Percentiles rank a stretch among this genome's conserved stretches.
These are phyloP conservation scores for Collybia mongolica DNA, from an alignment of 768 basidiomycete genomes.

Conservation along the genomic window DNA sequence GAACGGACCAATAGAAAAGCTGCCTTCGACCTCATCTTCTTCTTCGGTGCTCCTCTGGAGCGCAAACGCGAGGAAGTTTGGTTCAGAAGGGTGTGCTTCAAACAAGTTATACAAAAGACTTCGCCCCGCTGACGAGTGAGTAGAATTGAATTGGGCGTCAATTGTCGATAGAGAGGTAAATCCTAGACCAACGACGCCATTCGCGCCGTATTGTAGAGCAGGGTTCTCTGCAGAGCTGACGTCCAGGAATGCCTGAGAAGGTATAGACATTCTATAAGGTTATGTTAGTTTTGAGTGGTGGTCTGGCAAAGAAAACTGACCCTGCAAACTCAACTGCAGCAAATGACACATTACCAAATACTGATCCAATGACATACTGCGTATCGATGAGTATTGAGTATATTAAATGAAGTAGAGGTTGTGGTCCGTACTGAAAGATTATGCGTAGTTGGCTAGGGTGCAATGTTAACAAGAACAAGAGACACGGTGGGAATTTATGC, in stretches of 20 bases:
- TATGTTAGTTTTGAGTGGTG: not conserved
- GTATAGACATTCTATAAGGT: conserved; percentile 50
- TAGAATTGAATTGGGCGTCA: conserved; percentile 57
- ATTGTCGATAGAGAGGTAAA: conserved; percentile 76
- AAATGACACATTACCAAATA: conserved; percentile 60
- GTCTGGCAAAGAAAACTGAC: conserved; percentile 34
- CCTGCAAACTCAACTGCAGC: conserved; percentile 68
- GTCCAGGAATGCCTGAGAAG: conserved; percentile 73
- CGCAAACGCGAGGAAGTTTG: conserved; percentile 81
- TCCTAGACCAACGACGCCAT: conserved; percentile 75
- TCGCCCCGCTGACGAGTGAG: conserved; percentile 59
- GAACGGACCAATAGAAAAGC: conserved; percentile 65
- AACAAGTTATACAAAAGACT: conserved; percentile 79
- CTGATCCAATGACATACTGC: conserved; percentile 85
- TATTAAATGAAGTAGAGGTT: not conserved
- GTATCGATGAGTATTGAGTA: conserved; percentile 1
- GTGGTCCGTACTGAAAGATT: conserved; percentile 62
- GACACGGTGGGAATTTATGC: conserved; percentile 16
- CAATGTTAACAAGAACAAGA: conserved; percentile 5
- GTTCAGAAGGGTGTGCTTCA: conserved; percentile 59
- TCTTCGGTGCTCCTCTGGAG: conserved; percentile 58
- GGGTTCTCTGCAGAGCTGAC: conserved; percentile 67
- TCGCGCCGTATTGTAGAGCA: conserved; percentile 66
- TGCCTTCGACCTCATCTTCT: conserved; percentile 59
- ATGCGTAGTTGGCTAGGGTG: conserved; percentile 37